phyloP scores from a whole-genome alignment of 495 filamentous ascomycete species.

The Penicillium parvum region DNA sequence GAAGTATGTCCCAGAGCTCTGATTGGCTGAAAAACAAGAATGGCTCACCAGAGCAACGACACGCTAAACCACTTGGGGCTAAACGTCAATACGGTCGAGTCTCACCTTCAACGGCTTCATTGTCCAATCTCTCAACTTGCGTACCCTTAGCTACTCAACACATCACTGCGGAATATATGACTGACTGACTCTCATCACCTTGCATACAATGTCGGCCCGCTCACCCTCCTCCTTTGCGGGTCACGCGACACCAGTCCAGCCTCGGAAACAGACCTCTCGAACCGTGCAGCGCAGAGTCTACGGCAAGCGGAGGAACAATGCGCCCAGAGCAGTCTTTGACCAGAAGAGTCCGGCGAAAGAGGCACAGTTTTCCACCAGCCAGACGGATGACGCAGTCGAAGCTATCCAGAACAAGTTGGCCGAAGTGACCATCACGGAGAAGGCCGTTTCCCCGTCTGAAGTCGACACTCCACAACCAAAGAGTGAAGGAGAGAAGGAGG shows the following conservation, averaged over 20 bases:
- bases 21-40: constrained; percentile 11
- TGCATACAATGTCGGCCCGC: constrained; percentile 8
- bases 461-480: background rate
- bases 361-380: background rate
- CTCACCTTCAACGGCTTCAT: background rate
- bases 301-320: constrained; percentile 39
- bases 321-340: constrained; percentile 40
- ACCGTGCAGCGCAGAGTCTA: constrained; percentile 37
- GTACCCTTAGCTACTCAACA: too few species aligned
- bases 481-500: background rate
- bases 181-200: too few species aligned
- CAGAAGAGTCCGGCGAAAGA: constrained; percentile 32
- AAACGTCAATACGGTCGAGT: constrained; percentile 28
- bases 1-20: constrained; percentile 1
- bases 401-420: constrained; percentile 32
- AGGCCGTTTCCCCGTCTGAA: constrained; percentile 1
- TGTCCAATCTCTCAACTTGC: background rate
- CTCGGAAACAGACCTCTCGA: constrained; percentile 17
- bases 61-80: constrained; percentile 24
- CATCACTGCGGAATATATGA: too few species aligned
- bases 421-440: constrained; percentile 28
- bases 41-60: constrained; percentile 20
- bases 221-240: constrained; percentile 7
- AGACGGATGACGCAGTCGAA: constrained; percentile 23
- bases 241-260: constrained; percentile 19